Evolutionary conservation across 352 stramenopile genomes (phyloP), one percentile per base, ranked within the genome.

Genomic region (Phytophthora capsici): DNA sequence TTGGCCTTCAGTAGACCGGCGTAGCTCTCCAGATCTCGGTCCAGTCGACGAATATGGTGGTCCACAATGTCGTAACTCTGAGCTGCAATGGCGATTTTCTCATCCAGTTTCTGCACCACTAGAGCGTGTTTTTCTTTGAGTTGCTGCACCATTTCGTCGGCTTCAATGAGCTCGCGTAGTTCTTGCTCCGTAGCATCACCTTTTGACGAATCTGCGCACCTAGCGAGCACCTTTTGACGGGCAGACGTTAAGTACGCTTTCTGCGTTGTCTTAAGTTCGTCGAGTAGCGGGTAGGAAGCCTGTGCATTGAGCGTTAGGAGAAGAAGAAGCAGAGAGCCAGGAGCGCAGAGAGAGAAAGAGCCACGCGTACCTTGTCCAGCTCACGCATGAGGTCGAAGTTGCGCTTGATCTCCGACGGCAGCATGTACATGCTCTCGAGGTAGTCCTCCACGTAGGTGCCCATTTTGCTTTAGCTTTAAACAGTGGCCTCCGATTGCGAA

Each of bases 371-470:
- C 83, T 94, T 92, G 72, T 95, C 87, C 10, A 95, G 71, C 70
- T 95, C 87, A 17, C 87, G 84, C 84, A 95, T 94, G 52, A 95
- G 84, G 47, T 95, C 87, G 56, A 95, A 95, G 77, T 95, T 95
- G 63, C 87, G 85, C 75, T 95, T 95, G 69, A 95, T 81, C 78
- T 95, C 87, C 41, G 87, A 93, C 66, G 87, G 87, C 41, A 95
- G 83, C 84, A 94, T 89, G 74, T 94, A 94, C 79, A 95, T 94
- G 72, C 81, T 94, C 83, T 95, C 87, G 22, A 95, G 69, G 49
- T 84, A 94, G 77, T 95, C 87, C 59, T 95, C 87, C 48, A 95
- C 60, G 69, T 95, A 95, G 47, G 87, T 95, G 38, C 87, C 87
- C 87, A 95, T 95, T 40, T 7, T 68, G 34, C 9, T 8, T 20